Percentiles rank a stretch among this genome's conserved stretches.
Conservation (phyloP, 1,284 basidiomycete genomes). For the Trametes hirsuta region DNA sequence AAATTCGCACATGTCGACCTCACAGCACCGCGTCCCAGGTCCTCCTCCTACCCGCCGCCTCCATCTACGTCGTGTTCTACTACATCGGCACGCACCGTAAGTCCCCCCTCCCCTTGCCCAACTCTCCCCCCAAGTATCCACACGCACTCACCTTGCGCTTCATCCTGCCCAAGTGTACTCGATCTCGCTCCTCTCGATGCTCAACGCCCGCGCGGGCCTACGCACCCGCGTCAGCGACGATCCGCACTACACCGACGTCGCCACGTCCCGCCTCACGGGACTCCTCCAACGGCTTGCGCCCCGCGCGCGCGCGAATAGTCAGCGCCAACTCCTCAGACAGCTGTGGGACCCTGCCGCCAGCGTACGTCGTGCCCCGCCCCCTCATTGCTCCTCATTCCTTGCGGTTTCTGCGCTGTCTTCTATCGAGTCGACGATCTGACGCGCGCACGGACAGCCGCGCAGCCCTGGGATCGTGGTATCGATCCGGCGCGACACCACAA, state of each 20-base stretch:
- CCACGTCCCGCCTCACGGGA: background rate
- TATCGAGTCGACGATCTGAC: background rate
- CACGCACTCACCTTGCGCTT: too few relatives aligned
- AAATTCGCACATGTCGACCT: background rate
- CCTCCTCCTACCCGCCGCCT: constrained; percentile 5
- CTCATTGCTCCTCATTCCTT: background rate
- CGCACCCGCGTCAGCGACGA: constrained; percentile 1
- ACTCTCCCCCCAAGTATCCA: background rate
- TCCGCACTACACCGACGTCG: background rate
- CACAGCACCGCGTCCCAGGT: background rate
- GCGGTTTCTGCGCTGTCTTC: too few relatives aligned
- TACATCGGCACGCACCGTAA: constrained; percentile 20
- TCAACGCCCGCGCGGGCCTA: constrained; percentile 15
- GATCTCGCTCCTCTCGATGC: constrained; percentile 13
- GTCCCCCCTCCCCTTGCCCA: background rate
- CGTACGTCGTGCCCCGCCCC: background rate
- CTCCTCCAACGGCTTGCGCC: constrained; percentile 1
- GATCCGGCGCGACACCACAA: constrained; percentile 17
- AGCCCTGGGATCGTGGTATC: constrained; percentile 14
- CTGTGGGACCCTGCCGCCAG: background rate
- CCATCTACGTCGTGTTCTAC: constrained; percentile 21
- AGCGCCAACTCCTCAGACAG: background rate
- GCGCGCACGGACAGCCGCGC: background rate
- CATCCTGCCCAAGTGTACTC: constrained; percentile 15
- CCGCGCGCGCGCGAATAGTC: background rate